Conservation (phyloP, 2,329 filamentous ascomycete species). For the Exophiala aquamarina region DNA sequence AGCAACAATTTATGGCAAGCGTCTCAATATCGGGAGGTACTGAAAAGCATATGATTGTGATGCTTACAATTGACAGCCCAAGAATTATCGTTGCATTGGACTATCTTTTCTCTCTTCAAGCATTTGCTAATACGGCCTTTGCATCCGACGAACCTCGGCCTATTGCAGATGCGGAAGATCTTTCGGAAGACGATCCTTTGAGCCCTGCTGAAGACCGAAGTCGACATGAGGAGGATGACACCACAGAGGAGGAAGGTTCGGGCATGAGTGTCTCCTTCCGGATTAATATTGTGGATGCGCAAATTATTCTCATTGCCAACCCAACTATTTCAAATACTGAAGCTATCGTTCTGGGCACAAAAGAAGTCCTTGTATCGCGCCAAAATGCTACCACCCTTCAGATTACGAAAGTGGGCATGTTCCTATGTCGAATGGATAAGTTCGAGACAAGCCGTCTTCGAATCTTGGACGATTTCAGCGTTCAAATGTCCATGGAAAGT, state of each 20-base stretch:
- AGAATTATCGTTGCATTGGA: constrained; percentile 93
- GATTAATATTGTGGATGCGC: constrained; percentile 91
- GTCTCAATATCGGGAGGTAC: constrained; percentile 85
- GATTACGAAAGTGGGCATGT: constrained; percentile 94
- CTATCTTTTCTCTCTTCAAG: constrained; percentile 86
- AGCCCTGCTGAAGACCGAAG: constrained; percentile 36
- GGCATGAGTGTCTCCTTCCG: constrained; percentile 80
- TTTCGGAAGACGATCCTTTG: constrained; percentile 48
- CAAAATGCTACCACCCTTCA: constrained; percentile 94
- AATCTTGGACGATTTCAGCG: constrained; percentile 94
- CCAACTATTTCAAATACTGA: constrained; percentile 87
- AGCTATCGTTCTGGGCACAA: constrained; percentile 90
- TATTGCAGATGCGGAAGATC: constrained; percentile 34
- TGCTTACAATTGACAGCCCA: constrained; percentile 92
- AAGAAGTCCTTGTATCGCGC: constrained; percentile 87
- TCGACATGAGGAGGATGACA: constrained; percentile 44
- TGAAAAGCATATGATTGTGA: constrained; percentile 79
- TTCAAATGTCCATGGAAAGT: constrained; percentile 84
- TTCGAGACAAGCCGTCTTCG: constrained; percentile 88
- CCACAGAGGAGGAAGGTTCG: constrained; percentile 33
- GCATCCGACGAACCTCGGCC: constrained; percentile 56
- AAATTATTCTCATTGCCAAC: constrained; percentile 94
- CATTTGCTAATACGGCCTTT: constrained; percentile 73
- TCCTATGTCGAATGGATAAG: constrained; percentile 95
- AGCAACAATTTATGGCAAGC: constrained; percentile 97